Base-by-base conservation (phyloP, 2,329 filamentous ascomycete species). In the Cercospora sp. region DNA sequence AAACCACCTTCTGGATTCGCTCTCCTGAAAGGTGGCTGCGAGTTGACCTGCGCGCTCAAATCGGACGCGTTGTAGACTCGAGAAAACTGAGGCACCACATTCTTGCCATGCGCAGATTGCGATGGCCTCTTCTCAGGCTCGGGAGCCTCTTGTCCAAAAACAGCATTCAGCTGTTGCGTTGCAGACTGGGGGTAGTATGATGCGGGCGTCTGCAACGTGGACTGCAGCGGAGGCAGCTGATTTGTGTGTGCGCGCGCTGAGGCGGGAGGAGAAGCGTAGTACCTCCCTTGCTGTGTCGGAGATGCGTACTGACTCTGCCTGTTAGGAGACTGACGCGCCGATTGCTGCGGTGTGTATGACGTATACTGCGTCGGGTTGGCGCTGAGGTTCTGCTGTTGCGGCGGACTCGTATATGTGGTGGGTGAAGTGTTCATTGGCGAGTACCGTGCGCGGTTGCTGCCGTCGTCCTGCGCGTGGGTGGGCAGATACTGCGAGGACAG, bases 1-100 rank as follows among this genome's bases (percentile, higher is more conserved):
- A 99, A 99, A 60, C 95, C 95, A 63, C 95, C 95, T 78, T 99
- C 95, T 1, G 95, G 95, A 75, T 97, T 96, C 65, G 95, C 95
- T 81, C 95, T 89, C 74, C 95, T 88, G 78, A 96, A 98, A 1
- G 93, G 87, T 64, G 95, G 95, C 78, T 99, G 95, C 20, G 87
- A 77, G 79, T 94, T 97, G 78, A 95, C 89, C 77, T 90, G 91
- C 53, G 94, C 92, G 69, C 90, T 87, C 74, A 99, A 81, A 68
- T 98, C 93, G 64, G 87, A 83, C 28, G 89, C 82, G 28, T 87
- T 88, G 69, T 90, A 86, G 74, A 96, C 85, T 79, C 92, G 94
- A 76, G 88, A 89, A 78, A 98, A 97, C 78, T 95, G 92, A 55
- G 94, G 95, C 61, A 97, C 91, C 6, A 91, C 81, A 79, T 39